Percentiles rank a stretch among this genome's conserved stretches.
Evolutionary conservation across 306 rosid species (phyloP).

Genomic region (Pterocarpus macrocarpus): DNA sequence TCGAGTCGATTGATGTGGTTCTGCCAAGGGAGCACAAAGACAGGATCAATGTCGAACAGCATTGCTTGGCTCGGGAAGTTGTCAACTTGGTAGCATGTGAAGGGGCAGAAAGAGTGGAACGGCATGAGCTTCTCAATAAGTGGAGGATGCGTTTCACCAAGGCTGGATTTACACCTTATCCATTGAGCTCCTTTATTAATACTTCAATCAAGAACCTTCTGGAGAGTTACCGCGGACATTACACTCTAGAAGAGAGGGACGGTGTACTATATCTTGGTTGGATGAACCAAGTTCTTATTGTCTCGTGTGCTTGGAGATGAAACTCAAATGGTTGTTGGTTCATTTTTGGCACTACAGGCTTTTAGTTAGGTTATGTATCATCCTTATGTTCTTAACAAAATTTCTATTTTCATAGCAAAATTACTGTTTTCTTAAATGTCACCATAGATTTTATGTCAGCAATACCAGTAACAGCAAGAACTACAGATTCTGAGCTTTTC

Average conservation of each 20-base stretch:
- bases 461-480: conserved; percentile 36
- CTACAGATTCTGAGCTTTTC: conserved; percentile 30
- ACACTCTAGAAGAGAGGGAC: conserved; percentile 84
- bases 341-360: conserved; percentile 47
- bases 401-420: conserved; percentile 36
- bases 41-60: conserved; percentile 92
- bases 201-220: conserved; percentile 80
- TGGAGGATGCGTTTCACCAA: conserved; percentile 74
- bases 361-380: conserved; percentile 45
- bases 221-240: conserved; percentile 74
- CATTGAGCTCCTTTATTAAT: conserved; percentile 80
- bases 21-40: conserved; percentile 85
- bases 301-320: conserved; percentile 92
- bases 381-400: conserved; percentile 1
- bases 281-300: conserved; percentile 70
- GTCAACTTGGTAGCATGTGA: conserved; percentile 94
- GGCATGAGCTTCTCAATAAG: conserved; percentile 75
- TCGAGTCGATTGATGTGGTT: conserved; percentile 77
- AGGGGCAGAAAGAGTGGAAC: conserved; percentile 90
- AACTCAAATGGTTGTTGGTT: conserved; percentile 28
- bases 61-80: conserved; percentile 91
- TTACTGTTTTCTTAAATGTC: conserved; percentile 44
- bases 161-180: conserved; percentile 85
- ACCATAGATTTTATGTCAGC: conserved; percentile 36
- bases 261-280: conserved; percentile 88